Percentiles rank a stretch among this genome's conserved stretches.
Evolutionary conservation across 805 yeast species (phyloP).

Genomic region (Torulaspora gathmanii): DNA sequence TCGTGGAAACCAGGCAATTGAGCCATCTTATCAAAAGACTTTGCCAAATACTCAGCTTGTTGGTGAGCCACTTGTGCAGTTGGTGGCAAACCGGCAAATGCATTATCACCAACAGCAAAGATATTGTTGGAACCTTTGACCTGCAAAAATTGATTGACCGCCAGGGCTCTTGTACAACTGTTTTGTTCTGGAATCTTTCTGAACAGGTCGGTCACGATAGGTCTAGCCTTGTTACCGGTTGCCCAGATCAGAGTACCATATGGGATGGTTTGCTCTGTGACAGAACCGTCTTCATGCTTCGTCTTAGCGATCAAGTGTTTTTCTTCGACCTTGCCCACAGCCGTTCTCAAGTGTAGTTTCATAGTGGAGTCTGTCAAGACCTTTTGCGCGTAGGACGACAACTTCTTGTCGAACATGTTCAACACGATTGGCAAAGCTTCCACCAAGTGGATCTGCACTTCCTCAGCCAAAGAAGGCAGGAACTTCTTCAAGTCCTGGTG

Average conservation of each 20-base stretch:
- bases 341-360: constrained; percentile 74
- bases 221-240: constrained; percentile 89
- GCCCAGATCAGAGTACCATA: constrained; percentile 96
- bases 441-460: constrained; percentile 77
- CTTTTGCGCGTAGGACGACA: constrained; percentile 42
- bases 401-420: constrained; percentile 44
- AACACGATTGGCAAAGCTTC: constrained; percentile 90
- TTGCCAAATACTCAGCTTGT: constrained; percentile 78
- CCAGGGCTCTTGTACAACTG: constrained; percentile 80
- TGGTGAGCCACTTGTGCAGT: constrained; percentile 97
- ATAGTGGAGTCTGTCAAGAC: constrained; percentile 51
- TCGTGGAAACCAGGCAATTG: constrained; percentile 38
- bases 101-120: constrained; percentile 91
- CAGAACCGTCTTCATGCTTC: constrained; percentile 66
- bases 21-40: constrained; percentile 58
- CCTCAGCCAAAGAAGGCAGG: constrained; percentile 82
- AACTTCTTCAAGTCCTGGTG: constrained; percentile 84
- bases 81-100: constrained; percentile 83
- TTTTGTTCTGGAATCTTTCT: constrained; percentile 71
- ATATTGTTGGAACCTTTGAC: constrained; percentile 80
- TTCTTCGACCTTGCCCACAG: constrained; percentile 81
- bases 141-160: constrained; percentile 70
- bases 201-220: constrained; percentile 61
- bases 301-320: constrained; percentile 66
- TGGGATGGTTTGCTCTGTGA: constrained; percentile 57